Evolutionary conservation across 768 basidiomycete genomes (phyloP).

Genomic region (Phanerochaete carnosa): DNA sequence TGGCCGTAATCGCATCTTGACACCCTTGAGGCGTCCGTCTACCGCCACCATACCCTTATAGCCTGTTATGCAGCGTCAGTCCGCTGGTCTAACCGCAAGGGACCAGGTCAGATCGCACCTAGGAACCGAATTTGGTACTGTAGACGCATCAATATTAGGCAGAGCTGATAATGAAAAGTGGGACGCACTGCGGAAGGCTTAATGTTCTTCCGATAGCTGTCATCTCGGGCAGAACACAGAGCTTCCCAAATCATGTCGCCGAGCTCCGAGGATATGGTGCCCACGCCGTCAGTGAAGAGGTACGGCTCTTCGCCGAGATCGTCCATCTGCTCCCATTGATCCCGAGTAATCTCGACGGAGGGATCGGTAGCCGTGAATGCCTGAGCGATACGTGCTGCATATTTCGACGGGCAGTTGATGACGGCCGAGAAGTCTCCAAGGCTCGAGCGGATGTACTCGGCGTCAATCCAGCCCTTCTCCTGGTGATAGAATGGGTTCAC

Average conservation of each 20-base stretch:
- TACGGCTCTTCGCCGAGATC: conserved; percentile 49
- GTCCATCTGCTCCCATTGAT: conserved; percentile 61
- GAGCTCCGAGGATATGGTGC: conserved; percentile 66
- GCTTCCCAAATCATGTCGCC: conserved; percentile 57
- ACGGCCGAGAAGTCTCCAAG: conserved; percentile 66
- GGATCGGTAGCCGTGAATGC: conserved; percentile 82
- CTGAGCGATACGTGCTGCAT: conserved; percentile 79
- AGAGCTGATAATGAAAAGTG: background rate
- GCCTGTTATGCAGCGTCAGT: conserved; percentile 2
- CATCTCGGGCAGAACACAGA: conserved; percentile 42
- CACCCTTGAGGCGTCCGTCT: conserved; percentile 52
- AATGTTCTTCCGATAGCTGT: conserved; percentile 23
- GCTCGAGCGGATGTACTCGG: conserved; percentile 53
- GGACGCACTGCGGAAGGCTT: conserved; percentile 60
- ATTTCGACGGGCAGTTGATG: conserved; percentile 60
- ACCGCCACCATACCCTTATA: conserved; percentile 80
- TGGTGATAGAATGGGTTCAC: conserved; percentile 57
- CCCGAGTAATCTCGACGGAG: conserved; percentile 50
- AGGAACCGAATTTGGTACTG: conserved; percentile 5
- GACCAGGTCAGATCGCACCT: conserved; percentile 76
- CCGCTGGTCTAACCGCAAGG: conserved; percentile 39
- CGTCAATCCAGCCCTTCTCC: conserved; percentile 42
- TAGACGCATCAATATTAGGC: conserved; percentile 15
- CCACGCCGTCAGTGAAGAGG: conserved; percentile 75
- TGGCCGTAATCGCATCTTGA: conserved; percentile 63